Percentiles rank a stretch among this genome's conserved stretches.
Evolutionary conservation across 2,329 filamentous ascomycete genomes (phyloP).

Genomic region (Coniella lustricola): DNA sequence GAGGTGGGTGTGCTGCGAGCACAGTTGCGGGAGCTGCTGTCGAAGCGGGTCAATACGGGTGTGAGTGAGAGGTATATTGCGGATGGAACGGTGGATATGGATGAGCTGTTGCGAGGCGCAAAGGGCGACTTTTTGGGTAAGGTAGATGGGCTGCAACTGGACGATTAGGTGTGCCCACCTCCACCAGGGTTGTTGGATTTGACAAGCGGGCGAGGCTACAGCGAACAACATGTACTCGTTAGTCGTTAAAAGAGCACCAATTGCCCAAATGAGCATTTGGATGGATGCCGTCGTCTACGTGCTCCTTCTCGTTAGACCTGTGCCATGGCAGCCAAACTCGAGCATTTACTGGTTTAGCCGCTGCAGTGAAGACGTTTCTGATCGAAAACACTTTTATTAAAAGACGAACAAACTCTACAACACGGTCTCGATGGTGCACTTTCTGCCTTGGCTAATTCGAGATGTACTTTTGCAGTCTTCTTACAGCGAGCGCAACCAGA

Average conservation of each 20-base stretch:
- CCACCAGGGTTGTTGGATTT: background rate
- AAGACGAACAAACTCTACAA: no score
- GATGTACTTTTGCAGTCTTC: no score
- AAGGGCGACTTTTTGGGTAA: constrained; percentile 61
- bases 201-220: background rate
- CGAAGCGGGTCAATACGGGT: constrained; percentile 72
- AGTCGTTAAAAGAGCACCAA: no score
- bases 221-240: background rate
- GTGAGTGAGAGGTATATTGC: constrained; percentile 84
- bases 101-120: constrained; percentile 58
- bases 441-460: no score
- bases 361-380: no score
- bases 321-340: no score
- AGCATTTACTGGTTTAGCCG: no score
- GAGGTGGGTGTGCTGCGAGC: constrained; percentile 65
- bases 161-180: constrained; percentile 13
- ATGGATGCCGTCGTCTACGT: no score
- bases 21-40: constrained; percentile 64
- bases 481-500: background rate
- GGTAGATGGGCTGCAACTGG: constrained; percentile 35
- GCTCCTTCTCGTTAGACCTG: no score
- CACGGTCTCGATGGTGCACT: no score
- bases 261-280: no score
- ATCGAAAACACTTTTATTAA: no score
- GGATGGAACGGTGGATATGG: constrained; percentile 75